Evolutionary conservation across 148 eudicot genomes (phyloP).

Genomic region (Limonium bicolor): DNA sequence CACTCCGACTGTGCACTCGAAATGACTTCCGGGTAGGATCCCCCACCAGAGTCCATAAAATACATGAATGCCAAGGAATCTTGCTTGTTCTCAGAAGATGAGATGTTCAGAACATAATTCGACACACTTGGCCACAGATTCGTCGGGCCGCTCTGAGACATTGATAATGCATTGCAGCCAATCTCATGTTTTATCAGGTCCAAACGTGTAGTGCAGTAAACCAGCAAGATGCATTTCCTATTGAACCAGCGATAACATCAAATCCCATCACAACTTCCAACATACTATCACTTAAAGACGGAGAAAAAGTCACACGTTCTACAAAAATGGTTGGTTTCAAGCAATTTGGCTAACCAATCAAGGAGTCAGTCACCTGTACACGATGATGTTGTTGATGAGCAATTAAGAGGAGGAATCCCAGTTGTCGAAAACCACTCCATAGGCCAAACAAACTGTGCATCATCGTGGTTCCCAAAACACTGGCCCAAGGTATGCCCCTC

Average conservation of each 20-base stretch:
- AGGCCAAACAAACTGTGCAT: constrained; percentile 87
- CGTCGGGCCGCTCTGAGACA: constrained; percentile 40
- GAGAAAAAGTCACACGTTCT: too few species aligned
- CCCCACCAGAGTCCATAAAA: constrained; percentile 94
- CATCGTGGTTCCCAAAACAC: constrained; percentile 90
- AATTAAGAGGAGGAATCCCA: constrained; percentile 54
- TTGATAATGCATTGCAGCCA: constrained; percentile 23
- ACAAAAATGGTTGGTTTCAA: too few species aligned
- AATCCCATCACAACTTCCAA: not conserved
- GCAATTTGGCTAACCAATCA: too few species aligned
- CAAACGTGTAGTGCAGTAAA: constrained; percentile 51
- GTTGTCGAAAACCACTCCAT: constrained; percentile 61
- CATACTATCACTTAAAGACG: too few species aligned
- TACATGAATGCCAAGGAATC: constrained; percentile 48
- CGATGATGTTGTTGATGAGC: constrained; percentile 22
- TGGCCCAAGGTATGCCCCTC: constrained; percentile 70
- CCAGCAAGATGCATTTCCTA: constrained; percentile 38
- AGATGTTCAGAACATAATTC: constrained; percentile 48
- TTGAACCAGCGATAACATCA: not conserved
- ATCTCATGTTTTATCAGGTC: constrained; percentile 55
- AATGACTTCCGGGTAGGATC: constrained; percentile 83
- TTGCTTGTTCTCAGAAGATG: constrained; percentile 27
- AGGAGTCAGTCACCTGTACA: too few species aligned
- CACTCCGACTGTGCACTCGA: constrained; percentile 65
- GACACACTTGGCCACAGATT: constrained; percentile 86